phyloP scores from a whole-genome alignment of 2,329 filamentous ascomycete genomes.

The Thelonectria blattea region DNA sequence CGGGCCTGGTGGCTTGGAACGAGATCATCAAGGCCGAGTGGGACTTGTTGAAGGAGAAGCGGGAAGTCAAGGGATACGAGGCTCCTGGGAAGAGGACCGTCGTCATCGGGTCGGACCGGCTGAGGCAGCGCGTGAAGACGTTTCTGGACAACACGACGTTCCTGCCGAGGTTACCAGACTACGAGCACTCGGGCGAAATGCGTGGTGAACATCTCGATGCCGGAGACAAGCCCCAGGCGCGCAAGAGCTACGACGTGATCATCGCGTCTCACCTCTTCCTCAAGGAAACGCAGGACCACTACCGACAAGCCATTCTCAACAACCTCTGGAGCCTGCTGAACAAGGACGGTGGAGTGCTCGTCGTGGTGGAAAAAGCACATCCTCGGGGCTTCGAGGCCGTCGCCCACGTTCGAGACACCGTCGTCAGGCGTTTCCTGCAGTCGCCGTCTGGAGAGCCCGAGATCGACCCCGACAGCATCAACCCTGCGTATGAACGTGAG shows the following conservation, averaged over 20 bases:
- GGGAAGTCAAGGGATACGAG: conserved; percentile 47
- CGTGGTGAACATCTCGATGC: conserved; percentile 65
- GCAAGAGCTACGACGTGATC: conserved; percentile 88
- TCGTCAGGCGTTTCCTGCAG: conserved; percentile 77
- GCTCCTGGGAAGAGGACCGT: conserved; percentile 80
- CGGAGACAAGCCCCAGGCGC: conserved; percentile 57
- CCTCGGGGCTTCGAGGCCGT: conserved; percentile 92
- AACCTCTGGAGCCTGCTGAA: conserved; percentile 90
- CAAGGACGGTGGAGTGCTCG: conserved; percentile 82
- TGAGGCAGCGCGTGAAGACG: conserved; percentile 76
- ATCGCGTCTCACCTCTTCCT: conserved; percentile 87
- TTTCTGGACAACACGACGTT: conserved; percentile 91
- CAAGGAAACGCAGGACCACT: conserved; percentile 74
- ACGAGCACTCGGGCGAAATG: conserved; percentile 69
- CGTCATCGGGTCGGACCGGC: conserved; percentile 74
- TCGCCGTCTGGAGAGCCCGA: conserved; percentile 48
- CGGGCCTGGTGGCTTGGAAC: conserved; percentile 76
- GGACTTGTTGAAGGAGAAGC: conserved; percentile 67
- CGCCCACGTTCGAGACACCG: conserved; percentile 78
- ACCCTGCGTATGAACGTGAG: conserved; percentile 48
- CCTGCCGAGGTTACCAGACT: conserved; percentile 88
- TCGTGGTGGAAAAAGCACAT: conserved; percentile 89
- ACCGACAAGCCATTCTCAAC: conserved; percentile 79
- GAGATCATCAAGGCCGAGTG: conserved; percentile 83
- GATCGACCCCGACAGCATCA: conserved; percentile 45